Conservation (phyloP, 2,329 filamentous ascomycete species). For the Graphium sp. region DNA sequence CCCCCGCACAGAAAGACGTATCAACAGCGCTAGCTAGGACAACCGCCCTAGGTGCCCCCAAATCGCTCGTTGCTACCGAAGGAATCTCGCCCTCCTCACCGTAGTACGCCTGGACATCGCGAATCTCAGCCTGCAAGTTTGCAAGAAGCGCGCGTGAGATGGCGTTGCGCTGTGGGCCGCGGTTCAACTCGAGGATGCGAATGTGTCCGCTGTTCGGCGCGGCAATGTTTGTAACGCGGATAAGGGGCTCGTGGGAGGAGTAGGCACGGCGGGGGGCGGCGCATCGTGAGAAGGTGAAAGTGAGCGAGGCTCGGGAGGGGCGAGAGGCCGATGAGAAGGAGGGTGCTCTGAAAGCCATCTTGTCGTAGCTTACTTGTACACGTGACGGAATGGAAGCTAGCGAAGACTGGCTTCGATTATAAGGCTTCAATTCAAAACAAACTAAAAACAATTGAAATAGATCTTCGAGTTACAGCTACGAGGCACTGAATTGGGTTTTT, state of each 20-base stretch:
- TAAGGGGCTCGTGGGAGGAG: slow-evolving; percentile 31
- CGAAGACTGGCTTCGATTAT: too few species aligned
- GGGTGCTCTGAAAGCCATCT: too few species aligned
- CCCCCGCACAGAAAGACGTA: slow-evolving; percentile 79
- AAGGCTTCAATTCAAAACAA: too few species aligned
- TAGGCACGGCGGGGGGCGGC: slow-evolving; percentile 14
- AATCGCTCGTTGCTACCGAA: slow-evolving; percentile 25
- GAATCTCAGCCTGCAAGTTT: slow-evolving; percentile 54
- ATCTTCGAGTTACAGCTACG: too few species aligned
- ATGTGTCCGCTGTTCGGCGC: slow-evolving; percentile 72
- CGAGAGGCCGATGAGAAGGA: slow-evolving; percentile 1
- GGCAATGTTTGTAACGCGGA: slow-evolving; percentile 59
- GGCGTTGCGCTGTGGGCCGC: slow-evolving; percentile 74
- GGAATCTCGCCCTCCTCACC: slow-evolving; percentile 31
- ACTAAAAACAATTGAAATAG: too few species aligned
- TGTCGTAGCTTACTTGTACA: too few species aligned
- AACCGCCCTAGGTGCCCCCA: slow-evolving; percentile 56
- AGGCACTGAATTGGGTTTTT: too few species aligned
- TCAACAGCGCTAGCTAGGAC: slow-evolving; percentile 78
- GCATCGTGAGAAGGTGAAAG: too few species aligned
- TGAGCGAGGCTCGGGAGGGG: neutral
- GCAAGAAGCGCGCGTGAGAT: slow-evolving; percentile 66
- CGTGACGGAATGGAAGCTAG: too few species aligned
- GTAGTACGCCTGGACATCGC: slow-evolving; percentile 51
- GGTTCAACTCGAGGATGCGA: slow-evolving; percentile 74